These are phyloP conservation scores for Edaphochlamys debaryana DNA, from an alignment of 139 green algal genomes.

Conservation along the genomic window DNA sequence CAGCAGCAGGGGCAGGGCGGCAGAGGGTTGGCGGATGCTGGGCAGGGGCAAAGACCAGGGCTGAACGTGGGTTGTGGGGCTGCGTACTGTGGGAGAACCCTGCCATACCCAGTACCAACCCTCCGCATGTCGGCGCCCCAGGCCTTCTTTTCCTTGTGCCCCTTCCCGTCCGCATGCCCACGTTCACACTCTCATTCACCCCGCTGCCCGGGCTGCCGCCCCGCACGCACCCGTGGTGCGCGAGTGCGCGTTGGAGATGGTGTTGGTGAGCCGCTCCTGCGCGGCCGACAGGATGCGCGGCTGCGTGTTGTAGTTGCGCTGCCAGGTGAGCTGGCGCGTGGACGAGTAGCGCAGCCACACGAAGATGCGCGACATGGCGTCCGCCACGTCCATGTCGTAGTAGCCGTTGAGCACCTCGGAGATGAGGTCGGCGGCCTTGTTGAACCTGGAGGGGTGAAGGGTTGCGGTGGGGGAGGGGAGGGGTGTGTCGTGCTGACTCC, in stretches of 20 bases:
- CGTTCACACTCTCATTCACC: no score
- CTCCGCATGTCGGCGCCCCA: no score
- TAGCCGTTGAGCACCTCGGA: constrained; percentile 67
- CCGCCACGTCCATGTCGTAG: constrained; percentile 68
- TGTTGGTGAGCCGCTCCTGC: constrained; percentile 91
- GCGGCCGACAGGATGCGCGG: constrained; percentile 88
- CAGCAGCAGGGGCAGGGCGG: no score
- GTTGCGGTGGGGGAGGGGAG: background rate
- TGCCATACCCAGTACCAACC: no score
- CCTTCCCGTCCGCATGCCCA: no score
- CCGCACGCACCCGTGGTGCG: constrained; percentile 29
- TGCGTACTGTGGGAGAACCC: no score
- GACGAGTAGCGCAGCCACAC: constrained; percentile 95
- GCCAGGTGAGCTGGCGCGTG: constrained; percentile 97
- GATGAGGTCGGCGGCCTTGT: constrained; percentile 90
- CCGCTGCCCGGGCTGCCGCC: no score
- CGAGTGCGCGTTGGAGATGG: constrained; percentile 73
- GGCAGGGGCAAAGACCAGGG: background rate
- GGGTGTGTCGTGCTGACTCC: no score
- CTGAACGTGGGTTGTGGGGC: no score
- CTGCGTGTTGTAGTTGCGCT: constrained; percentile 99
- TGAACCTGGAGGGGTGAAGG: constrained; percentile 68
- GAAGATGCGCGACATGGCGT: constrained; percentile 82
- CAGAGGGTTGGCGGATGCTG: background rate
- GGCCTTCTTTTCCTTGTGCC: no score